A percentile compares a stretch with the other conserved stretches of the same genome.
These are phyloP conservation scores for Pseudozyma tsukubaensis DNA, from an alignment of 1,284 basidiomycete species.

Conservation along the genomic window DNA sequence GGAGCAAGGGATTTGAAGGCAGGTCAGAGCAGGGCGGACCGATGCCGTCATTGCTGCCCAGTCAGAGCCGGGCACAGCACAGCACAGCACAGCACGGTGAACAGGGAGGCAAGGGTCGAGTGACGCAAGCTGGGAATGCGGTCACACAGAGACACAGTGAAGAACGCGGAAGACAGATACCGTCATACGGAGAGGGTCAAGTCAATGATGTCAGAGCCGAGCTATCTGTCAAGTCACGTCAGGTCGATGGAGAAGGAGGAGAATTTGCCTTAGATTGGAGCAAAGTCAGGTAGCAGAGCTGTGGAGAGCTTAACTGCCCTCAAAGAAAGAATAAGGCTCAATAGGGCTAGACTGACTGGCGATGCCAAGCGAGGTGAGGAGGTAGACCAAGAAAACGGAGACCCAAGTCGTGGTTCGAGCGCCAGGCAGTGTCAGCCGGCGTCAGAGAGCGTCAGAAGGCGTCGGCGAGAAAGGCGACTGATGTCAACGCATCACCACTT, in stretches of 20 bases:
- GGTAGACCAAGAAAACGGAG: background rate
- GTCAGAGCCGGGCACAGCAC: too few species aligned
- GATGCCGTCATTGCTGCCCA: slow-evolving; percentile 14
- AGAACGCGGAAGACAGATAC: background rate
- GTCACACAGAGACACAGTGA: background rate
- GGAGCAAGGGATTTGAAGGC: too few species aligned
- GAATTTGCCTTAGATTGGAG: background rate
- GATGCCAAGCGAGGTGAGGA: background rate
- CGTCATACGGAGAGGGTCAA: background rate
- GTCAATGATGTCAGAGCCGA: slow-evolving; percentile 22
- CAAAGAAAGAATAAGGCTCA: slow-evolving; percentile 8
- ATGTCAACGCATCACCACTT: background rate
- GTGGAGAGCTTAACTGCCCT: slow-evolving; percentile 3
- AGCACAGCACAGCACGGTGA: background rate
- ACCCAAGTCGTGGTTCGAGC: background rate
- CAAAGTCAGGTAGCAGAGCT: background rate
- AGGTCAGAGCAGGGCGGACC: background rate
- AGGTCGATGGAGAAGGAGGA: background rate
- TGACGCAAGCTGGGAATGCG: slow-evolving; percentile 12
- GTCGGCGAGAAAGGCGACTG: background rate
- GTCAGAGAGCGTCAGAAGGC: background rate
- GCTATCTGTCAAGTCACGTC: slow-evolving; percentile 1
- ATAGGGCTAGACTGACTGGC: background rate
- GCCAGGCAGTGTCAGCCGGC: too few species aligned
- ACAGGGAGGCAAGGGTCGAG: slow-evolving; percentile 1